Evolutionary conservation across 2,329 filamentous ascomycete species (phyloP), one percentile per base, ranked within the genome.

Genomic region (Exserohilum turcica): DNA sequence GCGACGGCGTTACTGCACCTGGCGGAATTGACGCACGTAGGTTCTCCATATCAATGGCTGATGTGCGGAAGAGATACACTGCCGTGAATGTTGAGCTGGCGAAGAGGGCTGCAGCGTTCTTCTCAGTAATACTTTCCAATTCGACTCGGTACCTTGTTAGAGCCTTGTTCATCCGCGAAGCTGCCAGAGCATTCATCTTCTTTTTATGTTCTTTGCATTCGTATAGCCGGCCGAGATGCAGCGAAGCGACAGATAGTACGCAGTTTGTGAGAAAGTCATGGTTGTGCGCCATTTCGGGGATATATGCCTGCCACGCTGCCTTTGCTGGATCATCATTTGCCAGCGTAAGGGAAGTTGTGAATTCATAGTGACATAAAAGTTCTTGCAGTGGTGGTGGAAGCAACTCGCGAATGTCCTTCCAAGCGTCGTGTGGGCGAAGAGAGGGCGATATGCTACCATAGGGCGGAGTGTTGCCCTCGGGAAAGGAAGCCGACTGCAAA

Each of bases 211-310:
- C 58, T 48, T 42, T 46, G 13, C 44, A 43, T 28, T 67, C 63
- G 45, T 78, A 71, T 3, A 77, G 57, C 27, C 75, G 74, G 10
- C 73, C 75, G 8, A 80, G 62, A 51, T 81, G 79, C 21, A 81
- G 67, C 2, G 78, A 78, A 10, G 79, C 73, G 12, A 80, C 63
- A 2, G 78, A 76, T 0, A 80, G 64, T 5, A 81, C 71, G 36
- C 76, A 76, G 54, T 80, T 76, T 7, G 80, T 62, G 6, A 81
- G 66, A 42, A 77, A 81, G 2, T 75, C 67, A 52, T 79, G 74
- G 1, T 71, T 67, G 9, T 75, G 71, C 6, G 78, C 79, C 39
- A 79, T 54, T 38, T 73, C 70, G 10, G 70, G 71, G 7, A 78
- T 54, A 43, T 55, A 58, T 9, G 59, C 46, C 15, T 68, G 66